Conservation (phyloP, 2,329 filamentous ascomycete species). For the Calcarisporium arbuscula region DNA sequence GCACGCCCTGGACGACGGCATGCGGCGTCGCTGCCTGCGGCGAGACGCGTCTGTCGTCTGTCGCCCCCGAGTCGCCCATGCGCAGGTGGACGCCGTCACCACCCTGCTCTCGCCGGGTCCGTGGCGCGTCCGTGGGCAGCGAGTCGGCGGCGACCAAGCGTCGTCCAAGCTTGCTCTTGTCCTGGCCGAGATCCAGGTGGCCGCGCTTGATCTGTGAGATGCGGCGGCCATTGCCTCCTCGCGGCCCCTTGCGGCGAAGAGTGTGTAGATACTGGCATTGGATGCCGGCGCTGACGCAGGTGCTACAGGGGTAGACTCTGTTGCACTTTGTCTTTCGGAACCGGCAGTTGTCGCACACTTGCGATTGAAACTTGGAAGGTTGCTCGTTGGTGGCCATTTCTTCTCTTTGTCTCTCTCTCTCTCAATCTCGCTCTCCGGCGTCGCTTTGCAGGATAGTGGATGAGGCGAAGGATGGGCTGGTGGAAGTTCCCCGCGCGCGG, state of each 20-base stretch:
- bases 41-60: too few species aligned
- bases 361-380: too few species aligned
- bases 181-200: slow-evolving; percentile 16
- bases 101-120: slow-evolving; percentile 2
- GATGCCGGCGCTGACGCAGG: slow-evolving; percentile 19
- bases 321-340: slow-evolving; percentile 28
- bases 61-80: too few species aligned
- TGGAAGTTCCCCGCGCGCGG: too few species aligned
- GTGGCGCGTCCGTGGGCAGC: slow-evolving; percentile 10
- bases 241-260: slow-evolving; percentile 21
- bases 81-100: background rate
- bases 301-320: slow-evolving; percentile 21
- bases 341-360: slow-evolving; percentile 24
- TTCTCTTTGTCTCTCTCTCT: too few species aligned
- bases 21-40: too few species aligned
- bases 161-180: too few species aligned
- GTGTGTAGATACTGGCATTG: slow-evolving; percentile 23
- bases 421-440: too few species aligned
- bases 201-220: slow-evolving; percentile 21
- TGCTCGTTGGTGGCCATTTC: background rate
- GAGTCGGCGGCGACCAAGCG: too few species aligned
- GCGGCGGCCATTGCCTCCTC: slow-evolving; percentile 20
- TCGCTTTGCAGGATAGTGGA: too few species aligned
- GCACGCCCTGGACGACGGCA: too few species aligned
- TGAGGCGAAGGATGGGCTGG: too few species aligned